phyloP scores from a whole-genome alignment of 192 early-diverging fungal genomes.

The Podila verticillata region DNA sequence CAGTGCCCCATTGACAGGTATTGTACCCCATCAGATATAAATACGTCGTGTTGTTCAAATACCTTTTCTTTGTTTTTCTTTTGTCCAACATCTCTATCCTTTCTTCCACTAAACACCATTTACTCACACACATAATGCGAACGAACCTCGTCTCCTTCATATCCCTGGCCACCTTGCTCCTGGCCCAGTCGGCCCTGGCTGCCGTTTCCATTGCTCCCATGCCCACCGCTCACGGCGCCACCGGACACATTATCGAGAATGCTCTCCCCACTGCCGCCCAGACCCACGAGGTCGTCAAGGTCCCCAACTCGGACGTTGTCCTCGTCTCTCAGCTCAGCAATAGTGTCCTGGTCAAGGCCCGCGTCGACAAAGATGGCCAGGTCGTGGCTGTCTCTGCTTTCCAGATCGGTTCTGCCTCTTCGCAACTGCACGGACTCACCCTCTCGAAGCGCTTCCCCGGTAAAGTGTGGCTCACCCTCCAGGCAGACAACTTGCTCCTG shows the following conservation, averaged over 20 bases:
- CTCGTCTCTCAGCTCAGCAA: conserved; percentile 41
- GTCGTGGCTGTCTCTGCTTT: conserved; percentile 4
- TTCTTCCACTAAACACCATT: neutral
- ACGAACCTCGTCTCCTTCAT: no score
- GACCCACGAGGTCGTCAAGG: conserved; percentile 33
- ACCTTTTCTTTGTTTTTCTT: neutral
- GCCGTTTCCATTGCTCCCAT: neutral
- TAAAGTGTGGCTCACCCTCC: conserved; percentile 27
- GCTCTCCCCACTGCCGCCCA: conserved; percentile 13
- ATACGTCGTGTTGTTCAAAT: neutral
- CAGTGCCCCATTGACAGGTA: no score
- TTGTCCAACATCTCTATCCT: conserved; percentile 2
- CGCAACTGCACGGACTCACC: conserved; percentile 21
- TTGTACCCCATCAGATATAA: no score
- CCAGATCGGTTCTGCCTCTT: conserved; percentile 2
- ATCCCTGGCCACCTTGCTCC: neutral
- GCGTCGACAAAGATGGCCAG: conserved; percentile 5
- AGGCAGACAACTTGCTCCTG: conserved; percentile 18
- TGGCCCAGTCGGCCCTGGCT: conserved; percentile 5
- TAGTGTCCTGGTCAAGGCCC: conserved; percentile 30
- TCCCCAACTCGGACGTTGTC: conserved; percentile 6
- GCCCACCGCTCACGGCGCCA: neutral
- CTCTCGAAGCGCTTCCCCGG: conserved; percentile 10
- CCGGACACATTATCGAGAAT: conserved; percentile 21
- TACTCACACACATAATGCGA: no score